Base-by-base conservation (phyloP, 2,329 filamentous ascomycete species). In the Thielaviopsis punctulata region DNA sequence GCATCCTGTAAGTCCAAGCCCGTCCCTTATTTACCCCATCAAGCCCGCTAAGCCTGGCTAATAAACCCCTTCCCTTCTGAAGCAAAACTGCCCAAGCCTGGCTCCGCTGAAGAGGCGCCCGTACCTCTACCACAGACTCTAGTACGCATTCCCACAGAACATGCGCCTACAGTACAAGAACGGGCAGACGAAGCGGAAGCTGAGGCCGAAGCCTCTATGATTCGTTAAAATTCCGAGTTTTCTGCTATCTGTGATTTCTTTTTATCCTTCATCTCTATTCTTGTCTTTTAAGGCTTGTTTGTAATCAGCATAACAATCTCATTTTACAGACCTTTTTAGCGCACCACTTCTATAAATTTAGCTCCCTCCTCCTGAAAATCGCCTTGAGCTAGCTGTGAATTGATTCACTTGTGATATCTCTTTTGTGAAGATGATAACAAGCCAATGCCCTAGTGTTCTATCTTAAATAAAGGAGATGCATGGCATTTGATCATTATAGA, bases 141-240 rank as follows among this genome's bases (percentile, higher is more conserved):
- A 15, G 86, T 93, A 33, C 79, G 86, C 57, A 90, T 92, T 58
- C 86, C 86, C 1, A 88, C 85, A 15, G 83, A 90, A 58, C 84
- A 89, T 65, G 79, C 79, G 12, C 78, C 79, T 23, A 68, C 76
- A 22, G 63, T 83, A 6, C 78, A 82, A 57, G 77, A 76, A 19
- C 76, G 79, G 48, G 70, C 75, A 13, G 76, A 79, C 39, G 73
- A 67, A 3, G 70, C 66, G 3, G 72, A 65, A 10, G 64, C 65
- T 2, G 62, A 70, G 33, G 68, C 65, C n/a, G 69, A 68, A 43
- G 66, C 65, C 13, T 63, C 59, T 6, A 50, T 50, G 8, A 7
- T 30, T 19, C 36, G 36, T 41, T 41, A 19, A 41, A 3, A 2
- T 9, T 2, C 7, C 19, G n/a, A n/a, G 7, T 19, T n/a, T 41